Conservation (phyloP, 2,329 filamentous ascomycete genomes). For the Penicillium sp. region DNA sequence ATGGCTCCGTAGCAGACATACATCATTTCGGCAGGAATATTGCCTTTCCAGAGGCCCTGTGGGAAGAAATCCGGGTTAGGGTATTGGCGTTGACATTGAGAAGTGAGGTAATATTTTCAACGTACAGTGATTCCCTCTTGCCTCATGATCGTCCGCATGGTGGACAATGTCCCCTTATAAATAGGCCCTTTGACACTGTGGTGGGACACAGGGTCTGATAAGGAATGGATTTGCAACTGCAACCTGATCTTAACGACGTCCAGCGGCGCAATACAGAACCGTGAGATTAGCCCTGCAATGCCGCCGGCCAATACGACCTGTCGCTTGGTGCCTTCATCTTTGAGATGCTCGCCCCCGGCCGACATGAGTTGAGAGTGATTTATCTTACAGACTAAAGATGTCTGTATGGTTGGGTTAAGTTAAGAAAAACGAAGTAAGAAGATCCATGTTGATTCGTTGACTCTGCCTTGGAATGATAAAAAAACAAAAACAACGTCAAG, state of each 20-base stretch:
- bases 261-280: slow-evolving; percentile 93
- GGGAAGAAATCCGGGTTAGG: background rate
- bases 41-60: slow-evolving; percentile 88
- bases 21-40: slow-evolving; percentile 90
- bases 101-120: background rate
- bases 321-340: slow-evolving; percentile 69
- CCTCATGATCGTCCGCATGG: slow-evolving; percentile 71
- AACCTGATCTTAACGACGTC: slow-evolving; percentile 98
- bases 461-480: slow-evolving; percentile 17
- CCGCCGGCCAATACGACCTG: slow-evolving; percentile 68
- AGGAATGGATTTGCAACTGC: slow-evolving; percentile 85
- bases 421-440: background rate
- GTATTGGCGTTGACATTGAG: background rate
- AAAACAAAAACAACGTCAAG: slow-evolving; percentile 4
- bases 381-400: slow-evolving; percentile 15
- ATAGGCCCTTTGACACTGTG: slow-evolving; percentile 48
- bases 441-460: slow-evolving; percentile 5
- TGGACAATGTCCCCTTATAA: slow-evolving; percentile 73
- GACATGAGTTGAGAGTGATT: slow-evolving; percentile 57
- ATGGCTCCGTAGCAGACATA: slow-evolving; percentile 87
- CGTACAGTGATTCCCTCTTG: slow-evolving; percentile 74
- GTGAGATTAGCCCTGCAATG: slow-evolving; percentile 80
- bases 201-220: slow-evolving; percentile 69
- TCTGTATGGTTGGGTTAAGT: background rate
- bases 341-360: slow-evolving; percentile 61